A percentile compares a stretch with the other conserved stretches of the same genome.
Conservation (phyloP, 1,139 yeast species). For the Pneumocystis jirovecii region DNA sequence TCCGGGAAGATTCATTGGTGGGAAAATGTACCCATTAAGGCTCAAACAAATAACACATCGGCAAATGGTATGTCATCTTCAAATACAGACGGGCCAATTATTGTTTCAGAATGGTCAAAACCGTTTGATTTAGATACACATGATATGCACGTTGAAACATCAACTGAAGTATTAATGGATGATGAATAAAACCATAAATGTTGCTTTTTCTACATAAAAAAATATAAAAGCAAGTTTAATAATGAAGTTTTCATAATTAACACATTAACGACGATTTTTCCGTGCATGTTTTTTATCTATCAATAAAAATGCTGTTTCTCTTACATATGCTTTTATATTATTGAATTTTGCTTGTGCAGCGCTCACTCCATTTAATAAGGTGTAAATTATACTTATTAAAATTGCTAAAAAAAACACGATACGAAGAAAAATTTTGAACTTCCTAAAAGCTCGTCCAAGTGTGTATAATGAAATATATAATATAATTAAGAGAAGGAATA, state of each 20-base stretch:
- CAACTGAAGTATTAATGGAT: neutral
- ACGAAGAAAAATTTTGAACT: neutral
- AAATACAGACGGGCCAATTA: slow-evolving; percentile 47
- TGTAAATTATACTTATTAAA: neutral
- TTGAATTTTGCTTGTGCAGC: neutral
- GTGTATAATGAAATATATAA: neutral
- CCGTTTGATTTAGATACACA: slow-evolving; percentile 73
- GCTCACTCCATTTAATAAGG: neutral
- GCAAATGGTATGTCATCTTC: slow-evolving; percentile 24
- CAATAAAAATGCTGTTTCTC: neutral
- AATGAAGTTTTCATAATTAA: neutral
- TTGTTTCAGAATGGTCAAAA: slow-evolving; percentile 83
- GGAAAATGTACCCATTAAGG: slow-evolving; percentile 65
- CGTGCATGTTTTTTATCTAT: neutral
- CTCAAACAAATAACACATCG: slow-evolving; percentile 24
- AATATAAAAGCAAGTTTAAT: neutral
- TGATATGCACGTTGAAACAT: neutral
- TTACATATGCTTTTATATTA: neutral
- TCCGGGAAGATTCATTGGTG: slow-evolving; percentile 90
- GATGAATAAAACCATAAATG: neutral
- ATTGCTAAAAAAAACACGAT: neutral
- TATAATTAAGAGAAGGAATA: neutral
- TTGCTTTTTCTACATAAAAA: neutral
- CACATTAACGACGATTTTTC: neutral
- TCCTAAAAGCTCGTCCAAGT: neutral